Evolutionary conservation across 192 early-diverging fungal genomes (phyloP).

Genomic region (Tieghemiomyces parasiticus): DNA sequence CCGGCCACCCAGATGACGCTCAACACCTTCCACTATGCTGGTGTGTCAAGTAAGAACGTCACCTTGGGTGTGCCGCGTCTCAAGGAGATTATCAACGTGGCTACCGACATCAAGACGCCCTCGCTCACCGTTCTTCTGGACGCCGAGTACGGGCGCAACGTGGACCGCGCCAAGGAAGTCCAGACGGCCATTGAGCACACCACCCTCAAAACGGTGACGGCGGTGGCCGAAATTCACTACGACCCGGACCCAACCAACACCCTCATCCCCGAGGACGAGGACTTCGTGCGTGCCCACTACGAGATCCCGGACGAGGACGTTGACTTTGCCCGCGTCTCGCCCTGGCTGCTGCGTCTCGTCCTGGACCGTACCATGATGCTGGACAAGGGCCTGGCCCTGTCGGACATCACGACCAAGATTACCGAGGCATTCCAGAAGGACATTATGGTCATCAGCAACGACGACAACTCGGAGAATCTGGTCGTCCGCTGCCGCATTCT

Average conservation of each 20-base stretch:
- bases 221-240: constrained; percentile 87
- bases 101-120: constrained; percentile 93
- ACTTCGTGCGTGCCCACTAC: constrained; percentile 75
- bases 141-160: constrained; percentile 49
- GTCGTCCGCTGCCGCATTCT: constrained; percentile 80
- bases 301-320: constrained; percentile 65
- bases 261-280: constrained; percentile 71
- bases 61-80: constrained; percentile 96
- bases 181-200: constrained; percentile 83
- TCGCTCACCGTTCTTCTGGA: constrained; percentile 60
- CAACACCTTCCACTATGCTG: constrained; percentile 99
- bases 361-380: constrained; percentile 67
- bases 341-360: constrained; percentile 64
- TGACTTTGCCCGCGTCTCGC: constrained; percentile 36
- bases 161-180: constrained; percentile 75
- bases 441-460: constrained; percentile 66
- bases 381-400: constrained; percentile 81
- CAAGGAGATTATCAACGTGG: constrained; percentile 99
- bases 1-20: constrained; percentile 99
- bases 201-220: constrained; percentile 70
- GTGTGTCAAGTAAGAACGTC: constrained; percentile 93
- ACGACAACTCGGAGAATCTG: constrained; percentile 82
- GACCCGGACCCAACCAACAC: constrained; percentile 77
- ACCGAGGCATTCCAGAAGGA: constrained; percentile 63
- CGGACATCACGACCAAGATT: constrained; percentile 65